Evolutionary conservation across 2,329 filamentous ascomycete species (phyloP), one percentile per base, ranked within the genome.

Genomic region (Nemania bipapillata): DNA sequence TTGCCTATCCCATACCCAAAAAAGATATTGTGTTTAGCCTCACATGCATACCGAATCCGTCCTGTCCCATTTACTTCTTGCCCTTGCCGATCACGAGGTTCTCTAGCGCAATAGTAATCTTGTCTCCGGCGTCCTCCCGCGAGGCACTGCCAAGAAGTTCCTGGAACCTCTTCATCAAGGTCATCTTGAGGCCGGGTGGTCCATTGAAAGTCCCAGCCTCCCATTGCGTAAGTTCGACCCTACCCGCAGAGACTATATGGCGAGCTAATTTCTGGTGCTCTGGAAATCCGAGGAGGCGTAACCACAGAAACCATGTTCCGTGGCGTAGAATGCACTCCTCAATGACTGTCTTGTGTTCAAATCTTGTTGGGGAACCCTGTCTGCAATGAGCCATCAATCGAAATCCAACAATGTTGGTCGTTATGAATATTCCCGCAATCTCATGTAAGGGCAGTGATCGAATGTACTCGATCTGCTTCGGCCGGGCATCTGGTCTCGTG

Each of bases 281-380:
- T 1, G 1, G 6, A 8, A 32, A 28, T 1, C 69, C 65, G 3
- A 26, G 20, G 4, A 73, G 50, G 35, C 73, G 61, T 7, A 66
- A 63, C 74, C 74, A 74, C 2, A 75, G 28, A 28, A 75, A 77
- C 76, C 76, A 78, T 1, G 76, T 72, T 11, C 77, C 77, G 54
- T 78, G 76, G 0, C 77, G 73, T 7, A 78, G 61, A 8, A 75
- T 45, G 22, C 68, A 74, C 59, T 78, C 77, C 53, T 77, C 71
- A 22, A 75, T 73, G 7, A 75, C 52, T 1, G 63, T 70, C 17
- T 65, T 66, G 6, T 60, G 63, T 64, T 78, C 75, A 8, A 8
- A 52, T 22, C 66, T 54, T 8, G 9, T 40, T 5, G 66, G 58
- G 28, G n/a, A 22, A 32, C 2, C 4, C 4, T 17, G 17, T 24